Evolutionary conservation across 768 basidiomycete species (phyloP), one percentile per base, ranked within the genome.

Genomic region (Crucibulum laeve): DNA sequence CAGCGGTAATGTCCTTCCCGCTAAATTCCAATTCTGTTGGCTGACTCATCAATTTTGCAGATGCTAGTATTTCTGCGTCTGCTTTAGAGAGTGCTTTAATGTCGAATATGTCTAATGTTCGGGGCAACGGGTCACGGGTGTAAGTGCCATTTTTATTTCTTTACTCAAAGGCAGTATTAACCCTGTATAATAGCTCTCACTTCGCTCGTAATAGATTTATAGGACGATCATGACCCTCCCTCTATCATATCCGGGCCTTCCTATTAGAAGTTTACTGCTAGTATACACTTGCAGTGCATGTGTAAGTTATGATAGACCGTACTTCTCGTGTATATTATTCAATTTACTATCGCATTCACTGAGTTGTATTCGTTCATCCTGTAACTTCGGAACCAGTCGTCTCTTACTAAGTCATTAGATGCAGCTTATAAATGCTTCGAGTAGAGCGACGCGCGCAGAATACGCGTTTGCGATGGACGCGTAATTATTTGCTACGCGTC

Each of bases 51-150:
- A 7, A 21, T 44, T 44, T 11, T 38, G 1, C 49, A 87, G 86
- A 88, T 52, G 75, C 79, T 8, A 87, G 86, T 57, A 60, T 91
- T 28, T 89, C 87, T 14, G 79, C 79, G 5, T 90, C 88, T 30
- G 88, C 83, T 3, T 58, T 92, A 48, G 88, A 89, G 57, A 91
- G 88, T 51, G 87, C 87, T 0, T 60, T 88, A 36, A 67, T 84
- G 63, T 91, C 87, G 3, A 88, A 90, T 57, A 79, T 84, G 63
- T 91, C 87, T 2, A 88, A 90, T 57, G 79, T 83, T 44, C 77
- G 77, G 14, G 76, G 74, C 13, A 73, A 73, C 30, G 75, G 80
- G 3, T 88, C 88, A 8, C 77, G 80, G 45, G 58, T 87, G 88
- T 91, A 54, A 68, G 88, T 77, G 13, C 7, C n/a, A 30, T 18